Percentiles rank a stretch among this genome's conserved stretches.
Conservation (phyloP, 441 rosid genomes). For the Adansonia grandidieri region DNA sequence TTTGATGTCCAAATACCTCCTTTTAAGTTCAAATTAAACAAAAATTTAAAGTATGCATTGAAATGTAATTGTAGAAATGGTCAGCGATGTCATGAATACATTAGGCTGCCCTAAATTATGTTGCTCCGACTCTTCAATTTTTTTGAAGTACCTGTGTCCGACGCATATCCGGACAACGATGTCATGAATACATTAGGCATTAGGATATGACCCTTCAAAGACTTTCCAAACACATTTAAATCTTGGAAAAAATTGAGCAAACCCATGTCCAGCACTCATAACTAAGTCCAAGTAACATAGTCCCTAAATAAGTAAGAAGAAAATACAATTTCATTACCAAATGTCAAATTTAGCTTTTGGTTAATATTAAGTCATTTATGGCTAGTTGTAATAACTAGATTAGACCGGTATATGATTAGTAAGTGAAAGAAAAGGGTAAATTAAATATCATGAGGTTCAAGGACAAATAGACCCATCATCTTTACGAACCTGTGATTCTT, state of each 20-base stretch:
- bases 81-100: neutral
- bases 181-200: no score
- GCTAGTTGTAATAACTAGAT: neutral
- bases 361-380: neutral
- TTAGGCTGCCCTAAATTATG: neutral
- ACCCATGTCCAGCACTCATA: no score
- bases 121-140: no score
- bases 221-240: no score
- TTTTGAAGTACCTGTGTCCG: no score
- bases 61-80: neutral
- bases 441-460: neutral
- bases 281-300: no score
- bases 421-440: neutral
- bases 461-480: neutral
- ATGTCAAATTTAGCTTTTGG: conserved; percentile 9
- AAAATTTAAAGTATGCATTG: neutral
- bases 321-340: neutral
- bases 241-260: no score
- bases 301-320: neutral
- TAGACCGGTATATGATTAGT: neutral
- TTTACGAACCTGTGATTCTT: neutral
- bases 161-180: no score
- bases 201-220: no score
- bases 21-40: neutral
- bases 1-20: neutral